These are phyloP conservation scores for Asterochloris erici DNA, from an alignment of 139 green algal genomes.

Conservation along the genomic window DNA sequence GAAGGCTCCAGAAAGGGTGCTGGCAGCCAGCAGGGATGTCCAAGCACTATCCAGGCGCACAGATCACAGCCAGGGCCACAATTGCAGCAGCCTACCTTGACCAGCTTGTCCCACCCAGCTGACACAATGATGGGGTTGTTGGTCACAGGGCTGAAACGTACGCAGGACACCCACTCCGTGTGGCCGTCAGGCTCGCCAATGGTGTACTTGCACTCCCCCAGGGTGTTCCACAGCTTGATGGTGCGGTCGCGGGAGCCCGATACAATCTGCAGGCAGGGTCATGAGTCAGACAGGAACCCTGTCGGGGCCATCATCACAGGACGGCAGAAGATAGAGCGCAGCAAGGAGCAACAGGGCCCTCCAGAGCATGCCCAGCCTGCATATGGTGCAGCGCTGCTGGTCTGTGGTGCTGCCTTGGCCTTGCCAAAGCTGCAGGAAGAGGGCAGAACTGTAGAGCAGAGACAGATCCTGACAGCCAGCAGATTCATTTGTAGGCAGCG, in stretches of 20 bases:
- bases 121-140: conserved; percentile 98
- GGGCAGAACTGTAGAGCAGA: no score
- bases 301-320: no score
- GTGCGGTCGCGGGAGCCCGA: conserved; percentile 94
- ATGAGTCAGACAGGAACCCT: not conserved
- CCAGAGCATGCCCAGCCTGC: not conserved
- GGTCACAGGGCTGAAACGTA: conserved; percentile 97
- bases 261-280: conserved; percentile 83
- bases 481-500: no score
- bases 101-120: conserved; percentile 97
- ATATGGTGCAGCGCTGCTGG: not conserved
- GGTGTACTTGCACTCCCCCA: conserved; percentile 99
- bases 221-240: conserved; percentile 99
- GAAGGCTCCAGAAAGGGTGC: not conserved
- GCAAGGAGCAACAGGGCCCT: not conserved
- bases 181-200: conserved; percentile 93
- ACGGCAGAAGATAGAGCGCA: no score
- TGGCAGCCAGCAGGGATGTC: not conserved
- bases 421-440: not conserved
- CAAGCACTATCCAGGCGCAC: not conserved
- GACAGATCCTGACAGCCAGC: no score
- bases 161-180: conserved; percentile 96
- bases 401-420: not conserved
- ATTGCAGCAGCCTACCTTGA: conserved; percentile 70
- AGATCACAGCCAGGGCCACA: not conserved